Conservation (phyloP, 805 yeast genomes). For the Myxozyma neotropica region DNA sequence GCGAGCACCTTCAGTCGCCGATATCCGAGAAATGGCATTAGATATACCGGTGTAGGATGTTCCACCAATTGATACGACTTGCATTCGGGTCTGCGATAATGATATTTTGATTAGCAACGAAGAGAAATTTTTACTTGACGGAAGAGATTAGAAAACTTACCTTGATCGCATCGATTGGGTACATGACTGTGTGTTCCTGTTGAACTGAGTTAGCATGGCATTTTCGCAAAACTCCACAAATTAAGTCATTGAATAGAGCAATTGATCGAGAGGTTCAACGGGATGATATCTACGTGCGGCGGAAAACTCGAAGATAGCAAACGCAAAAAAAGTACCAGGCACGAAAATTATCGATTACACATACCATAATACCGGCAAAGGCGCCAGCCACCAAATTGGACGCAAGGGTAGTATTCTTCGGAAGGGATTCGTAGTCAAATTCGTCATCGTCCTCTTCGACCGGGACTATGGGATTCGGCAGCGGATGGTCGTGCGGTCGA, state of each 20-base stretch:
- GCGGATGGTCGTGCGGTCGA: slow-evolving; percentile 2
- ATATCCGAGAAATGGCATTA: slow-evolving; percentile 68
- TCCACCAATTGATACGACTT: slow-evolving; percentile 47
- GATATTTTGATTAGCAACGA: neutral
- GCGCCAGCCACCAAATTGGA: slow-evolving; percentile 93
- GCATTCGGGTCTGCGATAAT: slow-evolving; percentile 78
- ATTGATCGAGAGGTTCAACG: too few relatives aligned
- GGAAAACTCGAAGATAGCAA: neutral
- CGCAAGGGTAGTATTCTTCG: slow-evolving; percentile 76
- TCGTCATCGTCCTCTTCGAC: slow-evolving; percentile 33
- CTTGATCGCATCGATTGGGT: slow-evolving; percentile 92
- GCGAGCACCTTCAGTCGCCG: slow-evolving; percentile 83
- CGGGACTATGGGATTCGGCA: slow-evolving; percentile 2
- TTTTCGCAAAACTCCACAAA: neutral
- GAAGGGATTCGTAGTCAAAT: slow-evolving; percentile 87
- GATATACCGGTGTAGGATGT: slow-evolving; percentile 51
- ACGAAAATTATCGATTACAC: neutral
- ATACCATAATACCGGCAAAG: slow-evolving; percentile 90
- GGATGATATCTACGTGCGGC: neutral
- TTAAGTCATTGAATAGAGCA: too few relatives aligned
- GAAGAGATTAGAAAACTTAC: slow-evolving; percentile 5
- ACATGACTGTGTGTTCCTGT: slow-evolving; percentile 89
- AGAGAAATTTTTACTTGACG: neutral
- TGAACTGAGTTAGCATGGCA: neutral
- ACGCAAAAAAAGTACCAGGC: neutral